Percentiles rank a stretch among this genome's conserved stretches.
These are phyloP conservation scores for Pythium pyrilobum DNA, from an alignment of 352 stramenopile genomes.

Conservation along the genomic window DNA sequence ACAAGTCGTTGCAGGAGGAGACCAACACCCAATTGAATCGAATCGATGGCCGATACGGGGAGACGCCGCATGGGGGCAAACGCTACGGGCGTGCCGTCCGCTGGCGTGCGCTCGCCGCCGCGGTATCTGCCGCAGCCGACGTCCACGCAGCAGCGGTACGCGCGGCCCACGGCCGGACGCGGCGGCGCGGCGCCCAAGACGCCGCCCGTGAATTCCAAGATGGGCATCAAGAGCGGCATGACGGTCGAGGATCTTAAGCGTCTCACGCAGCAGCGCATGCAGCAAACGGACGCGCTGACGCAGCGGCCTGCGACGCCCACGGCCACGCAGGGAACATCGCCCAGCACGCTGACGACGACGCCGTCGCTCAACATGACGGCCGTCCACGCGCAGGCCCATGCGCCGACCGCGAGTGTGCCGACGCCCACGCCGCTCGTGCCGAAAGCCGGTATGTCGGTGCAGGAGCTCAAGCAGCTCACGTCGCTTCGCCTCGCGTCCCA, in stretches of 20 bases:
- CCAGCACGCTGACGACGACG: slow-evolving; percentile 22
- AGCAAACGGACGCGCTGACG: slow-evolving; percentile 29
- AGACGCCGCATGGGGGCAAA: slow-evolving; percentile 11
- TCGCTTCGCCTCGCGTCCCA: slow-evolving; percentile 71
- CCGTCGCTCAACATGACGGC: slow-evolving; percentile 64
- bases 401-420: slow-evolving; percentile 4
- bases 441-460: slow-evolving; percentile 82
- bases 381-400: slow-evolving; percentile 26
- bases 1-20: too few species aligned
- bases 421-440: slow-evolving; percentile 38
- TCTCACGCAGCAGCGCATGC: slow-evolving; percentile 82
- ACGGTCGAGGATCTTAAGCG: slow-evolving; percentile 85
- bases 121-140: slow-evolving; percentile 25
- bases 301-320: slow-evolving; percentile 37
- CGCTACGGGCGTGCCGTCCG: background rate
- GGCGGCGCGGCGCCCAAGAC: slow-evolving; percentile 22
- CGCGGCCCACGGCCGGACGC: background rate
- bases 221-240: slow-evolving; percentile 88
- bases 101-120: slow-evolving; percentile 16
- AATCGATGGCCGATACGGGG: slow-evolving; percentile 14
- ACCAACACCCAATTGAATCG: too few species aligned
- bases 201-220: slow-evolving; percentile 43
- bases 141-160: slow-evolving; percentile 26
- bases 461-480: slow-evolving; percentile 84
- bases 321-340: too few species aligned